Conservation (phyloP, 192 early-diverging fungal genomes). For the Fimicolochytrium jonesii region DNA sequence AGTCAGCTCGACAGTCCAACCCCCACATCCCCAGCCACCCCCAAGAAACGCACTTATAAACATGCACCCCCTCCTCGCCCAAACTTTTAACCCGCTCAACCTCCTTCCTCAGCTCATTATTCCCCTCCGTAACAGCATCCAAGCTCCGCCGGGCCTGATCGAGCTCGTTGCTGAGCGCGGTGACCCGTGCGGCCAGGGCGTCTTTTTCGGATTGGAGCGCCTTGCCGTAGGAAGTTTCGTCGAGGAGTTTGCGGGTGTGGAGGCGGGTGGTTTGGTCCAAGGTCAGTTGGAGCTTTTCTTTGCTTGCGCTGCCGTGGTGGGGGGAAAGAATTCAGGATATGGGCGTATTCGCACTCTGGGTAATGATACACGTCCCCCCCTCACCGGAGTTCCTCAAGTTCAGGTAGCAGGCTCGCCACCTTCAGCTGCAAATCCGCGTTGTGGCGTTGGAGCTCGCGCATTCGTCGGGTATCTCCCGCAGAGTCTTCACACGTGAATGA, state of each 20-base stretch:
- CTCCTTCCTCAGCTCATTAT: slow-evolving; percentile 28
- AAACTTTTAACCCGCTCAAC: slow-evolving; percentile 20
- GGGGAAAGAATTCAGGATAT: too few relatives aligned
- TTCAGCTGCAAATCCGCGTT: slow-evolving; percentile 35
- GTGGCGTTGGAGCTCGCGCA: slow-evolving; percentile 30
- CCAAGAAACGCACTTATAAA: slow-evolving; percentile 15
- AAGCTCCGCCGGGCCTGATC: slow-evolving; percentile 4
- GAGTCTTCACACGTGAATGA: neutral
- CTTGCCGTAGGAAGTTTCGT: slow-evolving; percentile 31
- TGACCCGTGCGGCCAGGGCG: slow-evolving; percentile 20
- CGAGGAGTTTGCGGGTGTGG: slow-evolving; percentile 23
- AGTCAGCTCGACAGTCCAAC: neutral
- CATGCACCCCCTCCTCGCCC: slow-evolving; percentile 32
- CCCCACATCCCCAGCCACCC: neutral
- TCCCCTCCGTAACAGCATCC: slow-evolving; percentile 30
- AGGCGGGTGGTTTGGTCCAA: slow-evolving; percentile 30
- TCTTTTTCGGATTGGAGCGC: slow-evolving; percentile 35
- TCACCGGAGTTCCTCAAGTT: slow-evolving; percentile 39
- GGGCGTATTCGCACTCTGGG: too few relatives aligned
- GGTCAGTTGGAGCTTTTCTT: slow-evolving; percentile 31
- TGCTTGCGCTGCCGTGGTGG: slow-evolving; percentile 40
- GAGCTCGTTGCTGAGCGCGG: slow-evolving; percentile 25
- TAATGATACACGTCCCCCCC: too few relatives aligned
- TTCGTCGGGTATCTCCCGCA: slow-evolving; percentile 14
- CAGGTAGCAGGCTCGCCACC: slow-evolving; percentile 24